phyloP scores from a whole-genome alignment of 352 stramenopile species.

The Aphanomyces astaci region DNA sequence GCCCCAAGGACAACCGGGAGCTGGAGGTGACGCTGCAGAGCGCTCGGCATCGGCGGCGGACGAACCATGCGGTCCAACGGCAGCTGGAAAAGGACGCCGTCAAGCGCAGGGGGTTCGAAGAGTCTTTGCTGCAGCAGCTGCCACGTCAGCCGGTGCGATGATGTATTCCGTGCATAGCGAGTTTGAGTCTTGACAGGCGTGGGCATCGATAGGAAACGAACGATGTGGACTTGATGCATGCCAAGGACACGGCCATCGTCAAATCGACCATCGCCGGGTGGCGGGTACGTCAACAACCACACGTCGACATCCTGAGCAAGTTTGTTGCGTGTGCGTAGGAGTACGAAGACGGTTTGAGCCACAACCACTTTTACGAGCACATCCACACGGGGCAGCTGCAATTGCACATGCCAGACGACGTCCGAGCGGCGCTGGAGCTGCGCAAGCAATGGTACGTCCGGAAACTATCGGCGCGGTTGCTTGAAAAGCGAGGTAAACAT shows the following conservation, averaged over 20 bases:
- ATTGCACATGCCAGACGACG: neutral
- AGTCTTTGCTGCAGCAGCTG: neutral
- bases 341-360: conserved; percentile 45
- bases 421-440: neutral
- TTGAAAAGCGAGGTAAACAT: conserved; percentile 19
- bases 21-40: conserved; percentile 31
- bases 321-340: too few species aligned
- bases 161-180: too few species aligned
- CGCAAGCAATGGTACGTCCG: conserved; percentile 3
- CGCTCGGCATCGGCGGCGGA: conserved; percentile 31
- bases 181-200: neutral
- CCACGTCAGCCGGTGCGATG: neutral
- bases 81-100: conserved; percentile 33
- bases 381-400: conserved; percentile 22
- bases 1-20: conserved; percentile 35
- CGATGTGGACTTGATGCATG: neutral
- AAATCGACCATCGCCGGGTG: neutral
- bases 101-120: neutral
- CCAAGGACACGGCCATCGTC: neutral
- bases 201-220: conserved; percentile 2
- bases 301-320: too few species aligned
- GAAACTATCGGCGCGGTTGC: neutral
- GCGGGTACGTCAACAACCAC: conserved; percentile 48
- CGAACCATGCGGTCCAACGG: conserved; percentile 27
- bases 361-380: conserved; percentile 61